Percentiles rank a stretch among this genome's conserved stretches.
Evolutionary conservation across 2,329 filamentous ascomycete genomes (phyloP).

Genomic region (Microthyrium microscopicum): DNA sequence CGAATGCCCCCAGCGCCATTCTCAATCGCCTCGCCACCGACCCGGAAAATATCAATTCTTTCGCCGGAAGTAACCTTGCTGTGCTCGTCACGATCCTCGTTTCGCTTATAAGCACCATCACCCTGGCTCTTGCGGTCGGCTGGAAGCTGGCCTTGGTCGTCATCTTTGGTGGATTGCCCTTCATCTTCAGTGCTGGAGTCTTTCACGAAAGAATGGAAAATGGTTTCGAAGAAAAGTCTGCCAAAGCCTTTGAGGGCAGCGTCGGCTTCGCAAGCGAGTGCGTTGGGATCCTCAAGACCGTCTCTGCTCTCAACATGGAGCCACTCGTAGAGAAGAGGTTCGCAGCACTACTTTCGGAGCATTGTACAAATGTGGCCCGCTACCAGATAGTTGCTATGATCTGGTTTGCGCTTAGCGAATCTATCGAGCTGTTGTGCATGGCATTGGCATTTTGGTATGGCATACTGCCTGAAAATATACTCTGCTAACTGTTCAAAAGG

Average conservation of each 20-base stretch:
- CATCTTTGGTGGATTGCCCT: slow-evolving; percentile 39
- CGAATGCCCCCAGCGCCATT: slow-evolving; percentile 43
- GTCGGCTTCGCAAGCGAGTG: slow-evolving; percentile 60
- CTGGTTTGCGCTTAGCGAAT: too few relatives aligned
- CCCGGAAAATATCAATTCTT: slow-evolving; percentile 42
- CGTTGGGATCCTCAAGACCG: slow-evolving; percentile 57
- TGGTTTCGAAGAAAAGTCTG: slow-evolving; percentile 51
- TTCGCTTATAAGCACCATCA: slow-evolving; percentile 45
- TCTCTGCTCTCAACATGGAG: too few relatives aligned
- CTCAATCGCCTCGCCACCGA: slow-evolving; percentile 39
- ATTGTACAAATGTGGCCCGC: too few relatives aligned
- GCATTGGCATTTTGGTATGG: too few relatives aligned
- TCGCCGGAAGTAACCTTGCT: slow-evolving; percentile 45
- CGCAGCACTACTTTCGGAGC: too few relatives aligned
- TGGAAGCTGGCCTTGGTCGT: slow-evolving; percentile 62
- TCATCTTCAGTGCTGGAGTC: slow-evolving; percentile 32
- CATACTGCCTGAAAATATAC: slow-evolving; percentile 3
- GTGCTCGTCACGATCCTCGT: slow-evolving; percentile 45
- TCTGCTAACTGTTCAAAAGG: slow-evolving; percentile 38
- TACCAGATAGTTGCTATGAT: too few relatives aligned
- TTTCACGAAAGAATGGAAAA: slow-evolving; percentile 39
- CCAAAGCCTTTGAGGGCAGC: slow-evolving; percentile 50
- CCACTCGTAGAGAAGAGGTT: too few relatives aligned
- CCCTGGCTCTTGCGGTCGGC: slow-evolving; percentile 53
- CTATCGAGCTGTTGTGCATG: neutral